Base-by-base conservation (phyloP, 2,329 filamentous ascomycete genomes). In the Fusarium guadeloupense region DNA sequence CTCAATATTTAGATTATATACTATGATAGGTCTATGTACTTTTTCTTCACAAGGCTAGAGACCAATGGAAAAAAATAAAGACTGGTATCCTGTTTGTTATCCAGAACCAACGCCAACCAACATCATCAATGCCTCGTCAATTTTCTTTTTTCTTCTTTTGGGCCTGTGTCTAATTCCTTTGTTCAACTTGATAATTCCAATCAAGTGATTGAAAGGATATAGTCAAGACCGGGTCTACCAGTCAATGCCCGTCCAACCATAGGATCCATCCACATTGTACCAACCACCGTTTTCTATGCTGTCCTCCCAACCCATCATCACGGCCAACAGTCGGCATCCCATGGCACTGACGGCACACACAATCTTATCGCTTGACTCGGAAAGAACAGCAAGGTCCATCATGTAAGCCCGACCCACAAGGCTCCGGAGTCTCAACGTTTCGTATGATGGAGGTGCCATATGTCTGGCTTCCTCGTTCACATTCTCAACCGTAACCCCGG, bases 261-360 rank as follows among this genome's bases (percentile, higher is more conserved):
- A 87, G 12, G 82, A 82, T 2, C 89, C 89, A 72, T 94, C 91
- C n/a, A 96, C 84, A 75, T 96, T 96, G 54, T 86, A 81, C 90
- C 92, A 96, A 38, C 81, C 80, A 2, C 80, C 82, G 16, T 81
- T 74, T 28, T 79, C 78, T 58, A 92, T 81, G 6, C 83, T 86
- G 25, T 80, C 81, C 31, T 93, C 89, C 90, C 91, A 93, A 1
- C 92, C 92, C 86, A 95, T 87, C 88, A 96, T 93, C 34, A 96
- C 91, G 3, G 85, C 92, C 59, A 96, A 73, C 47, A 96, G 69
- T 19, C 91, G 83, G 73, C 92, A 96, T 1, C 85, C 86, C 75
- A 82, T 85, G 28, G 88, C 85, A 66, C 89, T 91, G 20, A 93
- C 88, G 4, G 88, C 90, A 70, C 92, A 96, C 2, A 96, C 83